Base-by-base conservation (phyloP, 2,329 filamentous ascomycete species). In the Hypocrella siamensis region DNA sequence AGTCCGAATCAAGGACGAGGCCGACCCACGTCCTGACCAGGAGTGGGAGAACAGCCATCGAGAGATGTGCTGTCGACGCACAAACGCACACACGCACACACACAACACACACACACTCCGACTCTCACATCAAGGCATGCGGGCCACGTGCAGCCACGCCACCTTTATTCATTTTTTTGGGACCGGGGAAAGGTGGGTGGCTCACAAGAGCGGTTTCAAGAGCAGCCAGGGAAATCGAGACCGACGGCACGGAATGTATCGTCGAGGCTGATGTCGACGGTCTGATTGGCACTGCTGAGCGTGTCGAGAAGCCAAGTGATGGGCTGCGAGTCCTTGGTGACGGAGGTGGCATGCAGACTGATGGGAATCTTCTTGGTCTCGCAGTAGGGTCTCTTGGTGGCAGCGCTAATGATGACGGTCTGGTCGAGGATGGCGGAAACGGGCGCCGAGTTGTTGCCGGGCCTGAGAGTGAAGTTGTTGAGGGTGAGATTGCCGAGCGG, bases 301-400 rank as follows among this genome's bases (percentile, higher is more conserved):
- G 70, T 68, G 14, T 64, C 54, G 36, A 62, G 56, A 37, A 69
- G 74, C 51, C 76, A 78, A 24, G 52, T 47, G 32, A 79, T 51
- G 28, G 59, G 49, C 45, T 71, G 45, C 36, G 65, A 68, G 38
- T 62, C 37, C 47, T 67, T 65, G 28, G 55, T 41, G 37, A 72
- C 71, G 19, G 57, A 52, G 34, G 61, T 59, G 32, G 71, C 72
- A 6, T 56, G 48, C 34, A 78, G 60, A 34, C 62, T 46, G 42
- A 79, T 59, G 28, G 70, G 65, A 2, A 79, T 45, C 3, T 68
- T 48, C 28, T 65, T 65, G 31, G 60, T 57, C 34, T 63, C 56
- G 55, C 74, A 79, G 44, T 63, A 66, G 4, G 60, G 59, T 37
- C 53, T 41, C 35, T 48, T 51, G 11, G 58, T 53, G 3, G 49